A percentile compares a stretch with the other conserved stretches of the same genome.
phyloP scores from a whole-genome alignment of 2,329 filamentous ascomycete species.

The Paecilomyces niveus region DNA sequence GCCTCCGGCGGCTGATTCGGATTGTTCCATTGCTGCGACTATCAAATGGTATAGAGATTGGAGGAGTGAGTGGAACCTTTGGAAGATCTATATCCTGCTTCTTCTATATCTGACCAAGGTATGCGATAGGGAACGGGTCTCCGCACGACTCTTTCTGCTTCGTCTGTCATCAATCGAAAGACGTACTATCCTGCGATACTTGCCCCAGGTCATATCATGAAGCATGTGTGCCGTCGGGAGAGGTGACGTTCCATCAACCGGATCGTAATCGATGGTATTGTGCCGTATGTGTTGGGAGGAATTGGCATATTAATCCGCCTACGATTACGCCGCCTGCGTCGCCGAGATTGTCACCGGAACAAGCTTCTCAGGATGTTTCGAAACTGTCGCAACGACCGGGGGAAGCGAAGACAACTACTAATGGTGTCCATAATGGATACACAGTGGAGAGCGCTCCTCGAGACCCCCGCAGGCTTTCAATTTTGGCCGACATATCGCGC shows the following conservation, averaged over 20 bases:
- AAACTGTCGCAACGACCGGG: neutral
- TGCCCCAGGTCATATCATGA: conserved; percentile 6
- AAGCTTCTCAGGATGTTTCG: neutral
- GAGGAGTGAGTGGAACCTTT: conserved; percentile 2
- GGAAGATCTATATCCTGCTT: neutral
- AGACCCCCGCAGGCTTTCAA: neutral
- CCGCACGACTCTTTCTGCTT: conserved; percentile 7
- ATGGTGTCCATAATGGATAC: neutral
- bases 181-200: conserved; percentile 5
- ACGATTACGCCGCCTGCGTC: conserved; percentile 8
- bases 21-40: neutral
- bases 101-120: neutral
- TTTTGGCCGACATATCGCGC: neutral
- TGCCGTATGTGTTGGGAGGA: conserved; percentile 5
- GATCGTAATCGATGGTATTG: conserved; percentile 4
- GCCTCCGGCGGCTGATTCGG: neutral
- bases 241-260: neutral
- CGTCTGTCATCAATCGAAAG: conserved; percentile 2
- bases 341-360: neutral
- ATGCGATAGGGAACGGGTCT: conserved; percentile 4
- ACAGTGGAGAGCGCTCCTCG: neutral
- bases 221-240: conserved; percentile 3
- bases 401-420: neutral
- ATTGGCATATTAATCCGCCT: conserved; percentile 7
- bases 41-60: conserved; percentile 4